Conservation (phyloP, 495 filamentous ascomycete genomes). For the Patellaria atrata region DNA sequence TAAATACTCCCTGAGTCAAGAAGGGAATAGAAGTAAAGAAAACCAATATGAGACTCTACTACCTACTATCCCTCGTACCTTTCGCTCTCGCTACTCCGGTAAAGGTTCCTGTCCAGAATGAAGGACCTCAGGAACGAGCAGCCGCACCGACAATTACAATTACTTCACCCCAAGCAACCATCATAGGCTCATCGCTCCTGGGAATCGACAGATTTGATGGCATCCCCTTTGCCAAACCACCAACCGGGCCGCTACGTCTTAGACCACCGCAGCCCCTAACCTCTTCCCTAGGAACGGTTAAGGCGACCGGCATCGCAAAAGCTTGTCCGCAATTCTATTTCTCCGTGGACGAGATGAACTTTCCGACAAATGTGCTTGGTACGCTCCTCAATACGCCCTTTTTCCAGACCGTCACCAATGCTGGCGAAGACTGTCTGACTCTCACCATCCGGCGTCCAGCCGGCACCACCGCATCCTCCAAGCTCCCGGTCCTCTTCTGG, state of each 20-base stretch:
- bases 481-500: constrained; percentile 54
- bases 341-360: constrained; percentile 29
- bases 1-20: too few relatives aligned
- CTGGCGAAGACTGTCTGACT: constrained; percentile 47
- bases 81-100: constrained; percentile 13
- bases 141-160: constrained; percentile 13
- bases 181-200: constrained; percentile 9
- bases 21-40: too few relatives aligned
- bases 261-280: constrained; percentile 42
- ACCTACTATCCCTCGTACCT: constrained; percentile 8
- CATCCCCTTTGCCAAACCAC: constrained; percentile 50
- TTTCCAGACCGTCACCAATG: constrained; percentile 32
- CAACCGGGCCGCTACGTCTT: constrained; percentile 41
- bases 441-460: constrained; percentile 46
- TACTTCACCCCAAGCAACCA: constrained; percentile 16
- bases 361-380: constrained; percentile 34
- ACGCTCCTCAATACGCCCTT: constrained; percentile 40
- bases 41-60: constrained; percentile 14
- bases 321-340: constrained; percentile 32
- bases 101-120: constrained; percentile 6
- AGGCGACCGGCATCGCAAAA: constrained; percentile 13
- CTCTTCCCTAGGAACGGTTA: constrained; percentile 22
- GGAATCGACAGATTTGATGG: constrained; percentile 36
- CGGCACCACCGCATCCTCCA: constrained; percentile 37
- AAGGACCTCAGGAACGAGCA: too few relatives aligned